Conservation (phyloP, 2,329 filamentous ascomycete genomes). For the Fusarium sp. region DNA sequence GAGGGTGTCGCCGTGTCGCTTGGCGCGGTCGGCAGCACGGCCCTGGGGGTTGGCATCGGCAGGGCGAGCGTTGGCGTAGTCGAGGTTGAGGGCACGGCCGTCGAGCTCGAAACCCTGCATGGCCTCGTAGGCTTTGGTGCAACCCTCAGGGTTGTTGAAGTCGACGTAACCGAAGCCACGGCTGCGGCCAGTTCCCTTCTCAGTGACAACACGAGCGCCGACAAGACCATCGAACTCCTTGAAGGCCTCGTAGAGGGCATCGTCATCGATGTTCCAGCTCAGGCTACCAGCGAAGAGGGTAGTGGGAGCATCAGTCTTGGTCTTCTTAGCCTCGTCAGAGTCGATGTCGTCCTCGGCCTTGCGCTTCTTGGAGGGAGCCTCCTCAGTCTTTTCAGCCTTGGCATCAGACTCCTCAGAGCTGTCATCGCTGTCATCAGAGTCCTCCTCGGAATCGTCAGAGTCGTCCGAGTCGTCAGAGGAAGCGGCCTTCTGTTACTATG, state of each 20-base stretch:
- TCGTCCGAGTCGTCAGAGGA: constrained; percentile 47
- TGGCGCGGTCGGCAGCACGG: constrained; percentile 73
- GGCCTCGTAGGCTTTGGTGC: constrained; percentile 77
- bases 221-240: constrained; percentile 79
- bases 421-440: constrained; percentile 45
- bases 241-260: constrained; percentile 84
- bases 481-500: constrained; percentile 42
- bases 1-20: constrained; percentile 80
- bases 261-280: constrained; percentile 91
- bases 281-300: constrained; percentile 93
- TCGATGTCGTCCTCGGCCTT: constrained; percentile 63
- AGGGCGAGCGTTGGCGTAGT: constrained; percentile 78
- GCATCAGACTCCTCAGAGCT: constrained; percentile 51
- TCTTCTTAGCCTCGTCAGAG: constrained; percentile 71
- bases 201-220: constrained; percentile 83
- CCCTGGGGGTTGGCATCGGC: constrained; percentile 63
- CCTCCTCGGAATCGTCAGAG: constrained; percentile 51
- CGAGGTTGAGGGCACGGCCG: constrained; percentile 80
- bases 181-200: constrained; percentile 83
- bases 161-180: constrained; percentile 96
- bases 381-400: constrained; percentile 52
- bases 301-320: constrained; percentile 66
- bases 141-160: constrained; percentile 76
- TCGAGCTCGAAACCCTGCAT: constrained; percentile 82
- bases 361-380: constrained; percentile 60